Conservation (phyloP, 2,329 filamentous ascomycete species). For the Penicillium sumatraense region DNA sequence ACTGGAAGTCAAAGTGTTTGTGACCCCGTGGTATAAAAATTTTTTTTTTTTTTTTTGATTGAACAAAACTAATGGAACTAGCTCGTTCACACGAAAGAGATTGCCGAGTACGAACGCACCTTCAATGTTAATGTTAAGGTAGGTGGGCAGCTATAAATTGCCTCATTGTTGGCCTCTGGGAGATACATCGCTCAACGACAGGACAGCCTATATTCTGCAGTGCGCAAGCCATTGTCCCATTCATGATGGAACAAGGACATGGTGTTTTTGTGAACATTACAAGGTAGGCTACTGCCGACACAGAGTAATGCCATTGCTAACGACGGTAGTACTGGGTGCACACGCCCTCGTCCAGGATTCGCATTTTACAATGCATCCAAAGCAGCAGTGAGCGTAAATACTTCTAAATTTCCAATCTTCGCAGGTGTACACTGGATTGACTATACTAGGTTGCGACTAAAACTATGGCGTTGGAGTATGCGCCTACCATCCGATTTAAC, state of each 20-base stretch:
- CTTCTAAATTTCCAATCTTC: too few species aligned
- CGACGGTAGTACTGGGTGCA: slow-evolving; percentile 11
- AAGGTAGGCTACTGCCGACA: neutral
- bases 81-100: neutral
- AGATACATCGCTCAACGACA: neutral
- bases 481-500: slow-evolving; percentile 17
- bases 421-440: neutral
- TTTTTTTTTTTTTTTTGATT: too few species aligned
- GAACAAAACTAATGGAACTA: neutral
- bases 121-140: neutral
- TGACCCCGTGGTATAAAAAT: neutral
- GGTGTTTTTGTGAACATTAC: slow-evolving; percentile 16
- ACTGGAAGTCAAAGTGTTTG: neutral
- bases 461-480: slow-evolving; percentile 20
- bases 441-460: slow-evolving; percentile 10
- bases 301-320: neutral
- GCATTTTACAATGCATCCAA: slow-evolving; percentile 22
- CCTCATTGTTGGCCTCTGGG: neutral
- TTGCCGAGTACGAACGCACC: neutral
- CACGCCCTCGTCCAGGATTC: slow-evolving; percentile 18
- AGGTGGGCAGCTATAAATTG: neutral
- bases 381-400: slow-evolving; percentile 11
- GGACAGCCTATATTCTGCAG: slow-evolving; percentile 14
- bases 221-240: slow-evolving; percentile 5
- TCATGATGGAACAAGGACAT: slow-evolving; percentile 8